Evolutionary conservation across 2,329 filamentous ascomycete genomes (phyloP).

Genomic region (Colletotrichum aenigma): DNA sequence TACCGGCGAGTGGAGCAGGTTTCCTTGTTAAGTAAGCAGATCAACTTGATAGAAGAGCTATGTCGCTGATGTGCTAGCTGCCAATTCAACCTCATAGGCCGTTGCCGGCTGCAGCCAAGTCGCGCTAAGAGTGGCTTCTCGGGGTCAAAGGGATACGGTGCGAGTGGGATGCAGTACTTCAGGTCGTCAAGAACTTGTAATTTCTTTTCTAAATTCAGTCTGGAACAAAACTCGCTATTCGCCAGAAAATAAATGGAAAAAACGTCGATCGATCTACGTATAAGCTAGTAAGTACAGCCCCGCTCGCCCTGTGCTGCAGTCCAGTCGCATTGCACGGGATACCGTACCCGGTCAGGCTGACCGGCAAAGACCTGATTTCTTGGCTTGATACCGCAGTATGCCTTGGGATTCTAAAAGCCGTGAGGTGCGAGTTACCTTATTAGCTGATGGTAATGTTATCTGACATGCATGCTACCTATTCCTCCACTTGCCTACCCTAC

Average conservation of each 20-base stretch:
- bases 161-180: no score
- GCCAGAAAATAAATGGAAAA: background rate
- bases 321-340: background rate
- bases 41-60: no score
- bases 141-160: no score
- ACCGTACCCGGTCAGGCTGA: background rate
- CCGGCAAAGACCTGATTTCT: background rate
- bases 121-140: no score
- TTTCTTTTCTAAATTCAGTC: background rate
- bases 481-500: accelerated
- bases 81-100: no score
- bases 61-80: no score
- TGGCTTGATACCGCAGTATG: background rate
- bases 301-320: background rate
- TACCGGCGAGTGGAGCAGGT: no score
- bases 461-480: accelerated
- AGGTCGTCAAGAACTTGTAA: no score
- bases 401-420: background rate
- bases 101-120: no score
- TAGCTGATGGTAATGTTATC: accelerated
- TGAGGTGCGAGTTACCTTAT: no score
- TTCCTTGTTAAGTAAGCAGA: no score
- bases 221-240: background rate
- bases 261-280: background rate
- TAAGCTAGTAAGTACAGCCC: background rate